These are phyloP conservation scores for Colletotrichum nymphaeae DNA, from an alignment of 2,329 filamentous ascomycete species.

Conservation along the genomic window DNA sequence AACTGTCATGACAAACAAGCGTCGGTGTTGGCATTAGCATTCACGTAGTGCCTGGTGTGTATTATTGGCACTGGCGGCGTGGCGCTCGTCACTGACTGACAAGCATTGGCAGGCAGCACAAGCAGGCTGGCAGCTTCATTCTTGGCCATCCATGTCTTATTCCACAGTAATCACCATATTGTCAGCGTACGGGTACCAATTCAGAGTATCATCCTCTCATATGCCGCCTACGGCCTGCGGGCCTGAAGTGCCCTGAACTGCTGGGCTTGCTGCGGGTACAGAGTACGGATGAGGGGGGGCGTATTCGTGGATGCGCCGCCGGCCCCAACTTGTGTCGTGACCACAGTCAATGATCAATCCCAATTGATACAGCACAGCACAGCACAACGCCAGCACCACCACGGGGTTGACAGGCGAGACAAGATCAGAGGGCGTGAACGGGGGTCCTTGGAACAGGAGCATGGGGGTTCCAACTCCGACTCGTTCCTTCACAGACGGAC, in stretches of 20 bases:
- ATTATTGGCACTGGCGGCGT: conserved; percentile 10
- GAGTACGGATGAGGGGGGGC: conserved; percentile 13
- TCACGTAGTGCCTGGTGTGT: not conserved
- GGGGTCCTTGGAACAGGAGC: not conserved
- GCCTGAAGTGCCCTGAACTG: not conserved
- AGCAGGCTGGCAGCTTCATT: conserved; percentile 6
- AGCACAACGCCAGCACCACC: not conserved
- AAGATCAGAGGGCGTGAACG: not conserved
- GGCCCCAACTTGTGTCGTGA: conserved; percentile 13
- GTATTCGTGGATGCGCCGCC: not conserved
- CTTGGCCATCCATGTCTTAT: not conserved
- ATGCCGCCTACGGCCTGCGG: not conserved
- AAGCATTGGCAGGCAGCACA: conserved; percentile 4
- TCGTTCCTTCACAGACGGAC: conserved; percentile 5
- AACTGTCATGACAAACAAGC: not conserved
- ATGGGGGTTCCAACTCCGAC: conserved; percentile 22
- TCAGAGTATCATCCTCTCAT: not conserved
- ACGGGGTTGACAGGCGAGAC: conserved; percentile 8
- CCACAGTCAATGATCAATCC: conserved; percentile 17
- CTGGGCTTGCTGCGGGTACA: conserved; percentile 5
- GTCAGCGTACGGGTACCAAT: not conserved
- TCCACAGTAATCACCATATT: not conserved
- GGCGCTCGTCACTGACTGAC: conserved; percentile 12
- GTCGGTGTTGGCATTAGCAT: conserved; percentile 20
- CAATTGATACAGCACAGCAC: not conserved